A percentile compares a stretch with the other conserved stretches of the same genome.
Conservation (phyloP, 495 filamentous ascomycete species). For the Amniculicola lignicola region DNA sequence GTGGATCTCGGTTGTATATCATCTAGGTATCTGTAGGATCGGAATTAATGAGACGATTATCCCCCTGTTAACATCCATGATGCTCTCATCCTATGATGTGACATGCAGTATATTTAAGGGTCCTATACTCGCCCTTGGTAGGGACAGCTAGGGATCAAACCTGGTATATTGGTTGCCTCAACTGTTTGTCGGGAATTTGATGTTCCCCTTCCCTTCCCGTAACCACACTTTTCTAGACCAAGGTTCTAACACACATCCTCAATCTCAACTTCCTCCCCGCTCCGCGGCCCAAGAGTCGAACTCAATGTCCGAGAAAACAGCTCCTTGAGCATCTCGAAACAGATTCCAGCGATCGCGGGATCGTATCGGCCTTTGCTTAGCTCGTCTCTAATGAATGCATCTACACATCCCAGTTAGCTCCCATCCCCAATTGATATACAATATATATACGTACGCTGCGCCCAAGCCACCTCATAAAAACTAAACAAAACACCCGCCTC, state of each 20-base stretch:
- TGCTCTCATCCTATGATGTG: too few species aligned
- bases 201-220: too few species aligned
- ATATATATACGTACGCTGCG: conserved; percentile 76
- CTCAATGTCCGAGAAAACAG: conserved; percentile 76
- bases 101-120: too few species aligned
- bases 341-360: conserved; percentile 78
- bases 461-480: conserved; percentile 87
- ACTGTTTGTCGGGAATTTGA: too few species aligned
- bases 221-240: too few species aligned
- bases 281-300: conserved; percentile 64
- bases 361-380: conserved; percentile 91
- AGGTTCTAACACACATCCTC: conserved; percentile 51
- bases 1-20: too few species aligned
- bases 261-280: conserved; percentile 40
- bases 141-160: too few species aligned
- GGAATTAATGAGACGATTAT: background rate
- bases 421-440: too few species aligned
- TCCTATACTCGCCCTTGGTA: too few species aligned
- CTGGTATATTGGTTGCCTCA: too few species aligned
- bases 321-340: conserved; percentile 88
- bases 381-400: conserved; percentile 96
- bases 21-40: background rate
- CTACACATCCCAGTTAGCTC: too few species aligned
- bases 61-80: too few species aligned
- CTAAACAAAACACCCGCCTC: conserved; percentile 71